phyloP scores from a whole-genome alignment of 1,139 yeast species.

The Nakaseomyces bracarensis region DNA sequence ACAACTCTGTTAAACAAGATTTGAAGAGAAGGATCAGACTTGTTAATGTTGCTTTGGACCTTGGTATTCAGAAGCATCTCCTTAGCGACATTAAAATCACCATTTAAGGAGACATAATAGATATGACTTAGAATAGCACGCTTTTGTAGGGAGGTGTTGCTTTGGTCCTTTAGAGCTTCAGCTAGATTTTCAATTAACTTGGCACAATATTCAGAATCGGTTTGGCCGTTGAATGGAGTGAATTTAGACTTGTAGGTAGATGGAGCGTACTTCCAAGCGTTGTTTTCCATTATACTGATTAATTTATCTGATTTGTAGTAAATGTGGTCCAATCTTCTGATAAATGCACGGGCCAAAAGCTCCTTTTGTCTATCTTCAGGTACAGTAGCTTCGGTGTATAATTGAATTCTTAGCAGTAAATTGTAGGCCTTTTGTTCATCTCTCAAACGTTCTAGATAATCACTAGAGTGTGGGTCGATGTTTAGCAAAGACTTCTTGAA shows the following conservation, averaged over 20 bases:
- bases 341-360: slow-evolving; percentile 65
- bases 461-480: slow-evolving; percentile 92
- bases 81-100: slow-evolving; percentile 74
- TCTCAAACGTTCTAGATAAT: slow-evolving; percentile 81
- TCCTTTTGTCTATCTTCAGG: slow-evolving; percentile 45
- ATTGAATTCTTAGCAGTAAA: slow-evolving; percentile 74
- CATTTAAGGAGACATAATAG: slow-evolving; percentile 85
- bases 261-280: slow-evolving; percentile 56
- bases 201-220: slow-evolving; percentile 37
- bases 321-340: slow-evolving; percentile 84
- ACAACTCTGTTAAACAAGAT: slow-evolving; percentile 90
- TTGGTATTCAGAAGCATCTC: slow-evolving; percentile 82
- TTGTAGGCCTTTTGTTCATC: slow-evolving; percentile 76
- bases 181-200: slow-evolving; percentile 59
- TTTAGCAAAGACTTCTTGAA: slow-evolving; percentile 78
- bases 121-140: slow-evolving; percentile 80
- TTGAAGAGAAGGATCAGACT: slow-evolving; percentile 79
- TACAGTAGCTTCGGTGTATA: slow-evolving; percentile 65
- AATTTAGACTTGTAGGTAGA: slow-evolving; percentile 22
- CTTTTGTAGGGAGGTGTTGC: slow-evolving; percentile 62
- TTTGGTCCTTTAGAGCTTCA: slow-evolving; percentile 55
- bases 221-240: slow-evolving; percentile 26
- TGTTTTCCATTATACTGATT: slow-evolving; percentile 57
- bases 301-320: slow-evolving; percentile 85
- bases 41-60: slow-evolving; percentile 71